Evolutionary conservation across 148 eudicot species (phyloP), one percentile per base, ranked within the genome.

Genomic region (Gaultheria prostrata): DNA sequence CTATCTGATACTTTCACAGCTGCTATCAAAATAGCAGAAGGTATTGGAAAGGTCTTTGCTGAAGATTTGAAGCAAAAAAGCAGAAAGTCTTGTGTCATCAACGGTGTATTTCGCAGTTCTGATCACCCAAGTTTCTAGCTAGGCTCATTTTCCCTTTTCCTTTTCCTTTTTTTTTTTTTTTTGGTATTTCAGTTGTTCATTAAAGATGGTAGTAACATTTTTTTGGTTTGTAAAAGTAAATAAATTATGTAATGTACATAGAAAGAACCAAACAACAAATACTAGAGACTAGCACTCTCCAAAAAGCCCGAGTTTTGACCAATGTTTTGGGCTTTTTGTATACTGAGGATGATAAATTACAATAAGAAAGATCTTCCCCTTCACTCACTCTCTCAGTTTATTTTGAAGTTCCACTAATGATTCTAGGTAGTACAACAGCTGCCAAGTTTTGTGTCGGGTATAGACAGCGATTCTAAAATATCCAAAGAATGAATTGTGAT

Each of bases 71-170:
- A 76, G 11, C 95, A 91, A 78, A 94, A 90, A 56, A 93, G 74
- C 92, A 89, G 71, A 90, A 87, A 76, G 86, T 85, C 18, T 92
- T 93, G 26, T 88, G 91, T 35, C 95, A 91, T 75, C 80, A 93
- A 28, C 76, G 97, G 20, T 94, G 98, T 87, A 94, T 96, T 82
- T 94, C 98, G 12, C 88, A 89, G 7, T 92, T 92, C 81, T 95
- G 82, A 92, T 86, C 79, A 67, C 39, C 35, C 72, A 30, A 67
- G 18, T 28, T 67, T 67, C 33, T 73, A 30, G 33, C 30, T 48
- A 43, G 12, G 56, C 46, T 4, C 8, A 53, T 13, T 3, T 49
- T 83, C 24, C 18, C 13, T 9, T 20, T 30, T 5, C 33, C n/a
- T n/a, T n/a, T n/a, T n/a, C n/a, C n/a, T n/a, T n/a, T n/a, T n/a